Conservation (phyloP, 257 asterid genomes). For the Solanum pinnatisectum region DNA sequence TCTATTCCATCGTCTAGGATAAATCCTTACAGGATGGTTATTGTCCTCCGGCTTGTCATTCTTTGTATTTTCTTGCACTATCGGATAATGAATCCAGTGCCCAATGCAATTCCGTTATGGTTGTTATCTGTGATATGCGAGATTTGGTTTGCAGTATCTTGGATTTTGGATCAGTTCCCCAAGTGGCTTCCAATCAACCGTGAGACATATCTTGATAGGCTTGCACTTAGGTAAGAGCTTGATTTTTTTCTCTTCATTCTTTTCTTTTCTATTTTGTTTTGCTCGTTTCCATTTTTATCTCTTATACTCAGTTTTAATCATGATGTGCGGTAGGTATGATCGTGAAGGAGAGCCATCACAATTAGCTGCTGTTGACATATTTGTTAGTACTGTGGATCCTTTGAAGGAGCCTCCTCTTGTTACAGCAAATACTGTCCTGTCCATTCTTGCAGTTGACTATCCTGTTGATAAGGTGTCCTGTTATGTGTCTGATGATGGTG, state of each 20-base stretch:
- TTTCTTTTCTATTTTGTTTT: not conserved
- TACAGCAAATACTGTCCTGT: conserved; percentile 88
- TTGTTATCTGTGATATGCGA: conserved; percentile 91
- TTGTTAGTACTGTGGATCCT: conserved; percentile 99
- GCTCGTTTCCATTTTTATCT: not conserved
- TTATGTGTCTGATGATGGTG: conserved; percentile 95
- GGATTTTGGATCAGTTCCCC: conserved; percentile 99
- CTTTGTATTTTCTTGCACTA: conserved; percentile 84
- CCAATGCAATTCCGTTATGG: conserved; percentile 89
- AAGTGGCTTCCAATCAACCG: conserved; percentile 98
- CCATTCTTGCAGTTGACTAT: conserved; percentile 92
- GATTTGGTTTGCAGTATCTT: conserved; percentile 96
- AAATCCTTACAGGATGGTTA: conserved; percentile 97
- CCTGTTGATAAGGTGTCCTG: conserved; percentile 98
- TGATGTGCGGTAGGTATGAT: conserved; percentile 60
- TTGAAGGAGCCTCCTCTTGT: conserved; percentile 96
- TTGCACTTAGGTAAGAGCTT: conserved; percentile 65
- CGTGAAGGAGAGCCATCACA: conserved; percentile 98
- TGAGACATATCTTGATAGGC: conserved; percentile 98
- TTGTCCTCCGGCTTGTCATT: conserved; percentile 79
- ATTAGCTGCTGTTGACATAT: conserved; percentile 97
- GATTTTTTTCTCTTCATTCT: not conserved
- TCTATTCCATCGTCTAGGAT: conserved; percentile 91
- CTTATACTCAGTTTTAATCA: not conserved
- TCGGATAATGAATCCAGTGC: conserved; percentile 87